Percentiles rank a stretch among this genome's conserved stretches.
phyloP scores from a whole-genome alignment of 2,329 filamentous ascomycete genomes.

The Aureobasidium sp. region DNA sequence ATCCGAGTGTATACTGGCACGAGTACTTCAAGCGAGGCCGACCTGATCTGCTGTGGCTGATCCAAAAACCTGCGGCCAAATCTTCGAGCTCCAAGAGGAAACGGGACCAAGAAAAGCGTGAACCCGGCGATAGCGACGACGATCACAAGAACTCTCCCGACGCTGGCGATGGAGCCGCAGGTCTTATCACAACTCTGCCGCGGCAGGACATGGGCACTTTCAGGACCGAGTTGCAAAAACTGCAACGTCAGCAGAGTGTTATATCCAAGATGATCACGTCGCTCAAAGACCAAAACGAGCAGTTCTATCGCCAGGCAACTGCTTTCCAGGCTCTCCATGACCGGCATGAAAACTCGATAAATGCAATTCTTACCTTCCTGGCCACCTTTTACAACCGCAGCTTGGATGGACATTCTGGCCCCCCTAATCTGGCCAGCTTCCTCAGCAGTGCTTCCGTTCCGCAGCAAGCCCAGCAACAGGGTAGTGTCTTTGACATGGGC shows the following conservation, averaged over 20 bases:
- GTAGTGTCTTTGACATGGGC: constrained; percentile 57
- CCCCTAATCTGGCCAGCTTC: constrained; percentile 76
- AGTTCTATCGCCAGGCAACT: constrained; percentile 79
- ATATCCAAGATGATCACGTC: constrained; percentile 78
- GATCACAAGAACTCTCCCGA: constrained; percentile 39
- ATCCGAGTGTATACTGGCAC: constrained; percentile 95
- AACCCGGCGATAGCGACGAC: constrained; percentile 62
- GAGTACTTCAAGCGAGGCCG: constrained; percentile 91
- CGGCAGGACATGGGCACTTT: constrained; percentile 71
- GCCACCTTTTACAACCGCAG: constrained; percentile 95
- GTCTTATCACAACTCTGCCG: constrained; percentile 45
- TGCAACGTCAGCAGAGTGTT: constrained; percentile 78
- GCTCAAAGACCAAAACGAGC: constrained; percentile 76
- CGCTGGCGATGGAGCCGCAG: constrained; percentile 32
- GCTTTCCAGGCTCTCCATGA: constrained; percentile 88
- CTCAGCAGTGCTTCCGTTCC: constrained; percentile 49
- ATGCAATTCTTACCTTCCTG: constrained; percentile 94
- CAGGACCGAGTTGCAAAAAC: constrained; percentile 69
- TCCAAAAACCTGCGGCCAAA: constrained; percentile 85
- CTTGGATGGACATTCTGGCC: constrained; percentile 67
- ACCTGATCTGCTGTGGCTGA: constrained; percentile 88
- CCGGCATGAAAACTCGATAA: constrained; percentile 97
- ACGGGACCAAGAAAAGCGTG: constrained; percentile 57
- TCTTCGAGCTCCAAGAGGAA: constrained; percentile 42
- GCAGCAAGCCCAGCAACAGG: constrained; percentile 46